Base-by-base conservation (phyloP, 2,329 filamentous ascomycete genomes). In the Stenocarpella maydis region DNA sequence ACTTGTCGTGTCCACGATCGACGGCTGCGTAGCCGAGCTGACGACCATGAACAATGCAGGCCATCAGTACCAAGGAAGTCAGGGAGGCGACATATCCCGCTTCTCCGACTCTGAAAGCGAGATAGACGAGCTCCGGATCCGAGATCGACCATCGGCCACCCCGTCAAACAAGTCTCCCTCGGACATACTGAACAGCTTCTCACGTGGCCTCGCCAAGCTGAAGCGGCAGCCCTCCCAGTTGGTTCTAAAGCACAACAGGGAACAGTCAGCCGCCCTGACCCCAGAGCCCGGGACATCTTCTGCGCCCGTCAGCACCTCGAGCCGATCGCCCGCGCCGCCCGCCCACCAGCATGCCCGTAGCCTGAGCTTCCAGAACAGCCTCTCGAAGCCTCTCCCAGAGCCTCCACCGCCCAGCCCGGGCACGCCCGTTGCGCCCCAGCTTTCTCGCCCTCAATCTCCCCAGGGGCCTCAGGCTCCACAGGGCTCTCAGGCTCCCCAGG, bases 381-480 rank as follows among this genome's bases (percentile, higher is more conserved):
- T 89, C 72, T 82, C 83, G 74, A 89, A 89, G 76, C 87, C 87
- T 60, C 77, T 89, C 26, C 87, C 87, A 43, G 82, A 84, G 71
- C 82, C 86, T 28, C 86, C 87, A 31, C 79, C 78, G 37, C 74
- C 74, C 65, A 77, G 77, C 67, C 79, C 78, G 7, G 71, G 75
- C 58, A 78, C 78, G 8, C 79, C 79, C n/a, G 65, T 75, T 43
- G 76, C 72, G 21, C 68, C 67, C 49, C 76, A 73, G 54, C 70
- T 71, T 67, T 74, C 73, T 53, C 75, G 72, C 10, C 55, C 50
- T 47, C 63, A 28, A n/a, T 34, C 65, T 26, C 58, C 71, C 71
- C 69, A 34, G 47, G 41, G 19, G 41, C 19, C 41, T 17, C 24
- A 43, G 37, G 24, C 54, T 21, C 10, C 26, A 8, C 39, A 45